phyloP scores from a whole-genome alignment of 202 grass and related monocot species.

The Setaria italica region DNA sequence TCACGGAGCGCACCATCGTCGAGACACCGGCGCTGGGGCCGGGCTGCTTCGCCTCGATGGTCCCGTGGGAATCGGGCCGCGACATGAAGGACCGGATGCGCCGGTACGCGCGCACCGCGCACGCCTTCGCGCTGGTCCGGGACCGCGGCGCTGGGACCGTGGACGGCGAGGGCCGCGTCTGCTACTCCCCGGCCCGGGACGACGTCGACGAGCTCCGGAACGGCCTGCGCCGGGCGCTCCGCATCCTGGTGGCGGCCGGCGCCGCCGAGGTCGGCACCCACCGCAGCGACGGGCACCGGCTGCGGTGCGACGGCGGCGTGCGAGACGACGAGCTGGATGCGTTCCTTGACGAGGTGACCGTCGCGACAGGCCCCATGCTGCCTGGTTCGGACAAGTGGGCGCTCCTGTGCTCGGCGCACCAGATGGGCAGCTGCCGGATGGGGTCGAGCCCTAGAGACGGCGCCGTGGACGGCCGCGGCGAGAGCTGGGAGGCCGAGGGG shows the following conservation, averaged over 20 bases:
- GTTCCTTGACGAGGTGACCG: slow-evolving; percentile 71
- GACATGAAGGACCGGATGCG: slow-evolving; percentile 88
- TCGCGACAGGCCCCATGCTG: slow-evolving; percentile 56
- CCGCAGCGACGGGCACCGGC: slow-evolving; percentile 68
- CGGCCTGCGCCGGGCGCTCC: slow-evolving; percentile 56
- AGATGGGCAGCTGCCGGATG: slow-evolving; percentile 97
- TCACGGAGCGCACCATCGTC: slow-evolving; percentile 65
- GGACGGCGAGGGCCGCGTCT: slow-evolving; percentile 56
- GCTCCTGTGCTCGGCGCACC: slow-evolving; percentile 73
- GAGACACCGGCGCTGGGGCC: slow-evolving; percentile 74
- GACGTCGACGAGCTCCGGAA: slow-evolving; percentile 62
- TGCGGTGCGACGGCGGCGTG: slow-evolving; percentile 58
- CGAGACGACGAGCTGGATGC: slow-evolving; percentile 62
- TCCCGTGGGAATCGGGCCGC: slow-evolving; percentile 68
- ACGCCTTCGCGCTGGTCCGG: slow-evolving; percentile 70
- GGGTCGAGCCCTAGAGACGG: slow-evolving; percentile 52
- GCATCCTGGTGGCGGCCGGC: slow-evolving; percentile 75
- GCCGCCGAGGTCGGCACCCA: slow-evolving; percentile 85
- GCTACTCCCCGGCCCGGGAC: slow-evolving; percentile 30
- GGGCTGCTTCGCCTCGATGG: slow-evolving; percentile 56
- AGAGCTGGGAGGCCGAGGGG: slow-evolving; percentile 88
- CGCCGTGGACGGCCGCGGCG: slow-evolving; percentile 63
- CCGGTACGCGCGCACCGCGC: slow-evolving; percentile 66
- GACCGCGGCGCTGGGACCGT: slow-evolving; percentile 66
- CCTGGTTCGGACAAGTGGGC: slow-evolving; percentile 43